Evolutionary conservation across 75 land plant genomes (phyloP).

Genomic region (Sequoiadendron giganteum): DNA sequence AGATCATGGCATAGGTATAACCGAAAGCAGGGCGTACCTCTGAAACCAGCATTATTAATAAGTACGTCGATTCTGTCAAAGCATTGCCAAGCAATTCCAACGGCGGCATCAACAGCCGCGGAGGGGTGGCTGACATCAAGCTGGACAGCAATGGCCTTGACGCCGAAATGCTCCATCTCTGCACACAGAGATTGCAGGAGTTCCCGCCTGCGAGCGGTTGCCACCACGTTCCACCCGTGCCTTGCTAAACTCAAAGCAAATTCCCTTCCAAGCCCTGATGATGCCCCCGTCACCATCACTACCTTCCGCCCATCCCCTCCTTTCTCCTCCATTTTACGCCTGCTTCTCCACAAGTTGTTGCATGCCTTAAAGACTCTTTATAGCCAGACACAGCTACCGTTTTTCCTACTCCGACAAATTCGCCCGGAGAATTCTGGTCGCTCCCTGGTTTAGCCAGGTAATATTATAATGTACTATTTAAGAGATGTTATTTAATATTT

Average conservation of each 20-base stretch:
- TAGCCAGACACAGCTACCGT: too few relatives aligned
- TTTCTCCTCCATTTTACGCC: not conserved
- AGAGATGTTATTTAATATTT: too few relatives aligned
- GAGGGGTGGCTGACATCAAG: conserved; percentile 45
- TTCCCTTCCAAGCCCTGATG: conserved; percentile 82
- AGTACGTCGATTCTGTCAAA: conserved; percentile 56
- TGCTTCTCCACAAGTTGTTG: too few relatives aligned
- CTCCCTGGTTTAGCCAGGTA: too few relatives aligned
- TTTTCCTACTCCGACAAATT: too few relatives aligned
- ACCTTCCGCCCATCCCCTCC: conserved; percentile 45
- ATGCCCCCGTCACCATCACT: conserved; percentile 85
- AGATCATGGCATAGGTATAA: not conserved
- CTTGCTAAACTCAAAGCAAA: conserved; percentile 58
- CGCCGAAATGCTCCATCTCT: conserved; percentile 20
- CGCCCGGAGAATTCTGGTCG: too few relatives aligned
- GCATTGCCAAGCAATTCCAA: conserved; percentile 47
- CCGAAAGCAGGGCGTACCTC: conserved; percentile 28
- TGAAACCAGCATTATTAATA: conserved; percentile 59
- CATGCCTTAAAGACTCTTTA: too few relatives aligned
- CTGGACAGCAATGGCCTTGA: conserved; percentile 17
- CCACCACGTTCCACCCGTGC: conserved; percentile 56
- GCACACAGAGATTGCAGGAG: conserved; percentile 54
- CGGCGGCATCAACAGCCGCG: conserved; percentile 42
- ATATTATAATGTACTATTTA: too few relatives aligned
- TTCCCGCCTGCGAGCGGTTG: conserved; percentile 63